Evolutionary conservation across 495 filamentous ascomycete genomes (phyloP).

Genomic region (Terfezia boudieri): DNA sequence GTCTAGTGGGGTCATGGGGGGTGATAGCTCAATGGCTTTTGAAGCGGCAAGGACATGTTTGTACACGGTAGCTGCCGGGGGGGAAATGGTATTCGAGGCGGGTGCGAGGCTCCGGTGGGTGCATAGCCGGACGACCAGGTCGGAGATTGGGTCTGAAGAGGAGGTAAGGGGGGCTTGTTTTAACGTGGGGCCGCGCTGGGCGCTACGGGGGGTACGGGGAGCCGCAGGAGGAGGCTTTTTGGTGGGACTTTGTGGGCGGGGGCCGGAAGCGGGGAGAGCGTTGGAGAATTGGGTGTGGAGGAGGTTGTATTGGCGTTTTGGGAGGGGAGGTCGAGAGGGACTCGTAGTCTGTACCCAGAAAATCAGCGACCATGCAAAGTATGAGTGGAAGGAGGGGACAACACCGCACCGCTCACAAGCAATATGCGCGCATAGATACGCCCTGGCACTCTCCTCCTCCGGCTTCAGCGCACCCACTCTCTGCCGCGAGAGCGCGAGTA

Average conservation of each 20-base stretch:
- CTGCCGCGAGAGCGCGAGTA: constrained; percentile 69
- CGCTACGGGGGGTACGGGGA: too few species aligned
- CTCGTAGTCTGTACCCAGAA: constrained; percentile 6
- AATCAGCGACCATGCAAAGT: too few species aligned
- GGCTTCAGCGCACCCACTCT: constrained; percentile 57
- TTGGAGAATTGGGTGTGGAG: constrained; percentile 61
- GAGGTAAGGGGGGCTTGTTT: too few species aligned
- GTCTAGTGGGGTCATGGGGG: neutral
- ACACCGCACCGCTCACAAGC: constrained; percentile 55
- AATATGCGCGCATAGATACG: constrained; percentile 76
- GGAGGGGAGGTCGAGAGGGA: constrained; percentile 69
- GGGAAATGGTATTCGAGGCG: too few species aligned
- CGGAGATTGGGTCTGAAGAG: too few species aligned
- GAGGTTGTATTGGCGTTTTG: constrained; percentile 62
- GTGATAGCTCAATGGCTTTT: constrained; percentile 11
- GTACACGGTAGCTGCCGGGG: constrained; percentile 2
- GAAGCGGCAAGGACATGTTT: constrained; percentile 13
- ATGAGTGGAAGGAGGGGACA: constrained; percentile 26
- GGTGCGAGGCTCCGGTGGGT: too few species aligned
- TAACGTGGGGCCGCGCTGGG: too few species aligned
- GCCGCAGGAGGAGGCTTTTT: too few species aligned
- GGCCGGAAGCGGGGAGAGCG: constrained; percentile 30
- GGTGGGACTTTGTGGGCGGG: neutral
- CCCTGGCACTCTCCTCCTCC: constrained; percentile 70
- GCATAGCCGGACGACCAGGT: too few species aligned